These are phyloP conservation scores for Mucor velutinosus DNA, from an alignment of 371 early-diverging fungal species.

Conservation along the genomic window DNA sequence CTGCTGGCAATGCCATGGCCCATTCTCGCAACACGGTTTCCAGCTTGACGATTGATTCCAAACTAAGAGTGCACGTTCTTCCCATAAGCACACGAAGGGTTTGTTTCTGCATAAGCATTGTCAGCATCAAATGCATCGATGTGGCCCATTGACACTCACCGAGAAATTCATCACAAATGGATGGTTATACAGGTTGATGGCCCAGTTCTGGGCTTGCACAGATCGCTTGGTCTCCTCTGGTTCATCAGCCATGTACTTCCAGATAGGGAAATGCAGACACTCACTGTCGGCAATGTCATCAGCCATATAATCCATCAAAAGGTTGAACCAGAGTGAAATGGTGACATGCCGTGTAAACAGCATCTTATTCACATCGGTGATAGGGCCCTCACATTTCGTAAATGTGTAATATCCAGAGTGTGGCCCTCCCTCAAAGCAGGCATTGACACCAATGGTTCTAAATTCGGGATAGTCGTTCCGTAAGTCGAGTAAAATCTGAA, in stretches of 20 bases:
- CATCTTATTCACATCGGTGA: background rate
- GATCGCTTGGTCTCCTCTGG: background rate
- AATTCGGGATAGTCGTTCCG: background rate
- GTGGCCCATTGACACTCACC: background rate
- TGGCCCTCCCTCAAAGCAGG: background rate
- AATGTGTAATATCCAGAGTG: background rate
- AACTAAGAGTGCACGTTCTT: constrained; percentile 10
- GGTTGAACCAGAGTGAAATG: background rate
- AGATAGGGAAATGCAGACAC: background rate
- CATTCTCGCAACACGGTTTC: constrained; percentile 11
- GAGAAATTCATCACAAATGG: constrained; percentile 5
- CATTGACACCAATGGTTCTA: background rate
- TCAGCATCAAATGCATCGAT: background rate
- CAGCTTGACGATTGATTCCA: constrained; percentile 13
- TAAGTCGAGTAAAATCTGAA: constrained; percentile 19
- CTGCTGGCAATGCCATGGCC: background rate
- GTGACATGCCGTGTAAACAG: constrained; percentile 7
- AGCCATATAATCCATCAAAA: background rate
- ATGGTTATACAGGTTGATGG: constrained; percentile 5
- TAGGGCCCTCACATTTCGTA: background rate
- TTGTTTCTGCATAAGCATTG: background rate
- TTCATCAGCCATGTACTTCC: constrained; percentile 10
- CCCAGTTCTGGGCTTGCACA: constrained; percentile 1
- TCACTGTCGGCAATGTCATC: background rate
- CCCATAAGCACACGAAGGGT: constrained; percentile 13